phyloP scores from a whole-genome alignment of 1,139 yeast species.

The Pichia norvegensis region DNA sequence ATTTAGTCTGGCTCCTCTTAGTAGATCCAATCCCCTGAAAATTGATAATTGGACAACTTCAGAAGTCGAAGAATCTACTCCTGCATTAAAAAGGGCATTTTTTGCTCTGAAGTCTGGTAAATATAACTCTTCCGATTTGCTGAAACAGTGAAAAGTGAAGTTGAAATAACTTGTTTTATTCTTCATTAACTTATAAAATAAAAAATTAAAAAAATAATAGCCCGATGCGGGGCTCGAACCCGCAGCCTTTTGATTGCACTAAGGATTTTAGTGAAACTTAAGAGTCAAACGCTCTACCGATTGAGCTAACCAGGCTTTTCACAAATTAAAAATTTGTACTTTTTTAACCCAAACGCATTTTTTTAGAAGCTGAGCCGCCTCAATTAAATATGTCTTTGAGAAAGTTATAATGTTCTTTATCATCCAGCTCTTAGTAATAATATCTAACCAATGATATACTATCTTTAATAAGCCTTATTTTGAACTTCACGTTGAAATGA shows the following conservation, averaged over 20 bases:
- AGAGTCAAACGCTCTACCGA: constrained; percentile 34
- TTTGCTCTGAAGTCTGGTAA: constrained; percentile 8
- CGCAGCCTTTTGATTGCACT: constrained; percentile 32
- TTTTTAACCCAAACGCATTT: too few species aligned
- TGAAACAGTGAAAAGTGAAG: neutral
- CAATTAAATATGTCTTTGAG: too few species aligned
- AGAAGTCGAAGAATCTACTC: constrained; percentile 13
- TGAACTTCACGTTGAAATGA: too few species aligned
- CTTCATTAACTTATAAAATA: neutral
- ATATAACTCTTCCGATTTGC: constrained; percentile 4
- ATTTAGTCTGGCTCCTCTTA: constrained; percentile 9
- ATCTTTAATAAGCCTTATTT: too few species aligned
- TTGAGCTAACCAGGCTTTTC: constrained; percentile 27
- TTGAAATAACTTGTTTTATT: too few species aligned
- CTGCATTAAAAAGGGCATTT: constrained; percentile 13
- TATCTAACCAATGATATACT: too few species aligned
- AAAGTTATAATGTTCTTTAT: too few species aligned
- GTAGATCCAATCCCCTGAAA: constrained; percentile 13
- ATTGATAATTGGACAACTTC: constrained; percentile 5
- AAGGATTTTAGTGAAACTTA: constrained; percentile 14
- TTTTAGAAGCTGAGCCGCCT: too few species aligned
- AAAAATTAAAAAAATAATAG: constrained; percentile 24
- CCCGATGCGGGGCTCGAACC: constrained; percentile 36
- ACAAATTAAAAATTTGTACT: too few species aligned
- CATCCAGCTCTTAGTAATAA: too few species aligned